phyloP scores from a whole-genome alignment of 2,329 filamentous ascomycete species.

The Tolypocladium cylindrosporum region DNA sequence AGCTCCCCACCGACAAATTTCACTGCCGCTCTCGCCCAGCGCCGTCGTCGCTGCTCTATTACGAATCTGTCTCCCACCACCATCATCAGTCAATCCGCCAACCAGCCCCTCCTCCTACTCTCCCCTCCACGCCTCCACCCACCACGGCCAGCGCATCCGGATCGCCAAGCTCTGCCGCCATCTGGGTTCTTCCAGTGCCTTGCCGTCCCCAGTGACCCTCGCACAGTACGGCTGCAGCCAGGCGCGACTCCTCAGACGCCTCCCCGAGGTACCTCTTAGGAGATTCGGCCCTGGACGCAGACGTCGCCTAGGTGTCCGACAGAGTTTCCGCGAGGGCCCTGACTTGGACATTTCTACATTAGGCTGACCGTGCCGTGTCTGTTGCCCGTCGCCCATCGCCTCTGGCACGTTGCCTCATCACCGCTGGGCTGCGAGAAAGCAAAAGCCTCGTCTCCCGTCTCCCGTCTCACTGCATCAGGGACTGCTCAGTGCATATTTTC shows the following conservation, averaged over 20 bases:
- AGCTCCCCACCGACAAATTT: constrained; percentile 1
- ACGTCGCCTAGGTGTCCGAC: not conserved
- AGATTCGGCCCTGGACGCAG: constrained; percentile 1
- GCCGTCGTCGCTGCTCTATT: not conserved
- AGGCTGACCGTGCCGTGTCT: not conserved
- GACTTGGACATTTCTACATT: not conserved
- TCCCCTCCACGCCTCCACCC: not conserved
- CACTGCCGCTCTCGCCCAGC: not conserved
- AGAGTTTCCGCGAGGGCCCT: not conserved
- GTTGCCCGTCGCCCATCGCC: not conserved
- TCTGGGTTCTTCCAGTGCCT: not conserved
- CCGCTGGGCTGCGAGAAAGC: not conserved
- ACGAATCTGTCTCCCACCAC: not conserved
- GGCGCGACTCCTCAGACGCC: constrained; percentile 5
- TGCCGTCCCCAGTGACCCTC: constrained; percentile 1
- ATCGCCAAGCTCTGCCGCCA: not conserved
- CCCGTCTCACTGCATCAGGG: not conserved
- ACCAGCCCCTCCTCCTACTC: not conserved
- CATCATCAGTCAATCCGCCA: not conserved
- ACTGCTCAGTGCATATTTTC: not conserved
- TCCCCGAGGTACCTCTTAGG: constrained; percentile 4
- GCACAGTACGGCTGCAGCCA: constrained; percentile 6
- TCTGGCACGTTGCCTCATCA: not conserved
- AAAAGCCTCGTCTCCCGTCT: not conserved
- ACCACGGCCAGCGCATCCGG: not conserved